phyloP scores from a whole-genome alignment of 345 rosid species.

The Orychophragmus violaceus region DNA sequence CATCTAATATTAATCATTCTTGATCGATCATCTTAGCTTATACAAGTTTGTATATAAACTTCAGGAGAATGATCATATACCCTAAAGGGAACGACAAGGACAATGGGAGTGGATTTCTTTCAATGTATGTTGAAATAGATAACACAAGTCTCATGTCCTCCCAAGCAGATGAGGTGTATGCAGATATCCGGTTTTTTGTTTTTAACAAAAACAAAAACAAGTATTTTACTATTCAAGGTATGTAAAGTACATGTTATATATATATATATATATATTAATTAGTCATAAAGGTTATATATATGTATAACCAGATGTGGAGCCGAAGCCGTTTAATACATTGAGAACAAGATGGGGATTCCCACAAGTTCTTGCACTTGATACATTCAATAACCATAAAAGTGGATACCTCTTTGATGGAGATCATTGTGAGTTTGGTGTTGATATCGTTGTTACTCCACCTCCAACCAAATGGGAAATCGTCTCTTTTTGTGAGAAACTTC shows the following conservation, averaged over 20 bases:
- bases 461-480: not conserved
- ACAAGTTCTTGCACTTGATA: not conserved
- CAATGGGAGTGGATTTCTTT: not conserved
- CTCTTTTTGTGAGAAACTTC: not conserved
- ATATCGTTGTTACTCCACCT: not conserved
- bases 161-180: not conserved
- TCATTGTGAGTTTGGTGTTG: constrained; percentile 19
- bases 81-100: too few relatives aligned
- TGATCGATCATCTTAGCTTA: too few relatives aligned
- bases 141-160: not conserved
- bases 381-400: not conserved
- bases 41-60: too few relatives aligned
- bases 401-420: constrained; percentile 11
- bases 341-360: not conserved
- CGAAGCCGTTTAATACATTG: not conserved
- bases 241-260: not conserved
- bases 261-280: too few relatives aligned
- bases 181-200: not conserved
- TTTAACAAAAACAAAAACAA: constrained; percentile 6
- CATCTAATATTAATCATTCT: too few relatives aligned
- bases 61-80: too few relatives aligned
- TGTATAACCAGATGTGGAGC: too few relatives aligned
- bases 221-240: constrained; percentile 9
- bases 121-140: constrained; percentile 16
- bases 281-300: too few relatives aligned